phyloP scores from a whole-genome alignment of 2,329 filamentous ascomycete species.

The Aplosporella prunicola region DNA sequence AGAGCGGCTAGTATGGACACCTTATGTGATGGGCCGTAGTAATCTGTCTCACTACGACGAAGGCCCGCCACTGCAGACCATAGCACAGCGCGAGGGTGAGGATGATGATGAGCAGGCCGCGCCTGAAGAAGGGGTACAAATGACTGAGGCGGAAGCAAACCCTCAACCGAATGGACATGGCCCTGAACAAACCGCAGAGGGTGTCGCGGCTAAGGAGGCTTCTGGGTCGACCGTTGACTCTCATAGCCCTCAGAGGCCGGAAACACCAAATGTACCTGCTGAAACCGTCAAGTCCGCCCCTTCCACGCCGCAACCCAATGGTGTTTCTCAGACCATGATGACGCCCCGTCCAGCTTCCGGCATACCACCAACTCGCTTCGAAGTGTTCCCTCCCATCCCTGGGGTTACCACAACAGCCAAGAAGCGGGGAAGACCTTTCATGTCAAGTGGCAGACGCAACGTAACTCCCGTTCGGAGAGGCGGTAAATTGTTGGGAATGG shows the following conservation, averaged over 20 bases:
- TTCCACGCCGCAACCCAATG: slow-evolving; percentile 7
- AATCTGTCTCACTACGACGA: slow-evolving; percentile 77
- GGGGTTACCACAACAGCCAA: slow-evolving; percentile 32
- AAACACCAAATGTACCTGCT: slow-evolving; percentile 4
- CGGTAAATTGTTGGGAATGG: slow-evolving; percentile 20
- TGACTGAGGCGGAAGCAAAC: slow-evolving; percentile 15
- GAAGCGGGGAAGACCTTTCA: slow-evolving; percentile 29
- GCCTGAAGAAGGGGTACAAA: slow-evolving; percentile 37
- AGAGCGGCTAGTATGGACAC: slow-evolving; percentile 81
- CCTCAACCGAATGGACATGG: slow-evolving; percentile 5
- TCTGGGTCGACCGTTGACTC: neutral
- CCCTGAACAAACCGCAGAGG: slow-evolving; percentile 1
- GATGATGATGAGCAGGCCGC: slow-evolving; percentile 31
- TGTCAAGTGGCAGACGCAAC: slow-evolving; percentile 24
- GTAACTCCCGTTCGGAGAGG: slow-evolving; percentile 26
- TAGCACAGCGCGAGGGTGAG: slow-evolving; percentile 76
- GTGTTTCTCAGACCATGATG: neutral
- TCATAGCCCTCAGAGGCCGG: slow-evolving; percentile 1
- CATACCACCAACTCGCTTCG: slow-evolving; percentile 64
- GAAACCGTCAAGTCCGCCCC: slow-evolving; percentile 5
- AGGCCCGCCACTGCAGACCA: slow-evolving; percentile 69
- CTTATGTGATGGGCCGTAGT: slow-evolving; percentile 88
- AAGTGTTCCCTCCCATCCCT: slow-evolving; percentile 64
- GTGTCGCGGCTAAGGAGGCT: neutral
- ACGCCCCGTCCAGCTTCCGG: slow-evolving; percentile 16